These are phyloP conservation scores for Stagonosporopsis rhizophila DNA, from an alignment of 2,329 filamentous ascomycete genomes.

Conservation along the genomic window DNA sequence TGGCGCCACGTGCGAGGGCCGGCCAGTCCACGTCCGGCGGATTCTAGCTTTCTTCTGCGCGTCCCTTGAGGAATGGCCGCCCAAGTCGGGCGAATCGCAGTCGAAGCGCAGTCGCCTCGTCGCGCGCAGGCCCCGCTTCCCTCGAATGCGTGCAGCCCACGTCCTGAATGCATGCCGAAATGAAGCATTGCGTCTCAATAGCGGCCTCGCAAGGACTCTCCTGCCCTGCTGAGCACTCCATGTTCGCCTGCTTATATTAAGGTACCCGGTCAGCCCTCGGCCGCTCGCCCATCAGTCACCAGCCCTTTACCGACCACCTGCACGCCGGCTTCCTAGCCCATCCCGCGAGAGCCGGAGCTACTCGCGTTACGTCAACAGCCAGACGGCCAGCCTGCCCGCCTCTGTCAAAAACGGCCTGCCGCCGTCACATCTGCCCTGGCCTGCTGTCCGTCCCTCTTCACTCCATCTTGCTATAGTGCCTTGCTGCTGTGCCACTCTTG, in stretches of 20 bases:
- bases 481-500: slow-evolving; percentile 11
- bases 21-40: slow-evolving; percentile 1
- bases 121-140: not conserved
- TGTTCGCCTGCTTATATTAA: slow-evolving; percentile 25
- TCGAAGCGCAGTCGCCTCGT: not conserved
- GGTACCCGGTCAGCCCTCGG: slow-evolving; percentile 28
- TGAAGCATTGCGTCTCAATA: slow-evolving; percentile 19
- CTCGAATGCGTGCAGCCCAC: not conserved
- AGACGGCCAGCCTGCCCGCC: slow-evolving; percentile 4
- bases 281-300: slow-evolving; percentile 7
- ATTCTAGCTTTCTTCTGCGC: slow-evolving; percentile 2
- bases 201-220: slow-evolving; percentile 9
- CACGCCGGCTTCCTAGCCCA: not conserved
- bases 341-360: slow-evolving; percentile 10
- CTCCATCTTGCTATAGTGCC: slow-evolving; percentile 18
- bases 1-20: slow-evolving; percentile 3
- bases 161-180: slow-evolving; percentile 13
- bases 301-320: slow-evolving; percentile 24
- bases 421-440: slow-evolving; percentile 26
- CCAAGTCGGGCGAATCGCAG: not conserved
- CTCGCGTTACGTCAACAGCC: slow-evolving; percentile 2
- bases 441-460: slow-evolving; percentile 9
- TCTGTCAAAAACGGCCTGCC: slow-evolving; percentile 34
- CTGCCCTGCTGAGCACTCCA: not conserved
- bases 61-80: not conserved